Evolutionary conservation across 352 stramenopile genomes (phyloP), one percentile per base, ranked within the genome.

Genomic region (Globisporangium canariense): DNA sequence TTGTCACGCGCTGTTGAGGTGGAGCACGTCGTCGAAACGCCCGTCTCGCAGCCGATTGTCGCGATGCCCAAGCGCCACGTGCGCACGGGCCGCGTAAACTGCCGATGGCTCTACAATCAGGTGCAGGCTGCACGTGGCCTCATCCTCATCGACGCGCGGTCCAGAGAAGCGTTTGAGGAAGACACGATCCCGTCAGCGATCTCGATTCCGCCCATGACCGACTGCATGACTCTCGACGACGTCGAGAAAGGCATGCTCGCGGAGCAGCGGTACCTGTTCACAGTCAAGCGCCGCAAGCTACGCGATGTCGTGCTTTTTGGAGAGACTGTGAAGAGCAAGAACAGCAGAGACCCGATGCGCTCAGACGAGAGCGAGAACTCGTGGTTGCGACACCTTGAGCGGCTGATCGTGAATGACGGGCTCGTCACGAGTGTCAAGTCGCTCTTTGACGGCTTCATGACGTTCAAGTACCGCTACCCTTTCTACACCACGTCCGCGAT

Each of bases 91-190:
- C 76, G 79, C 43, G 86, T 95, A 11, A 88, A 88, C 57, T 93
- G 84, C 50, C 78, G 80, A 45, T 95, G 86, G 86, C 74, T 95
- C 1, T 95, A 91, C 67, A 95, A 95, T 69, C 83, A 92, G 57
- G 81, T 90, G 49, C 84, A 93, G 63, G 83, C 81, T 7, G 76
- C 81, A 18, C 77, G 82, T 46, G 86, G 86, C 32, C 79, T 89
- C 58, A 90, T 95, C 45, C 64, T 95, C 6, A 82, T 95, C 64
- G 86, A 95, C 66, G 82, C 81, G 30, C 76, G 86, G 9, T 63
- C 68, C 22, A 67, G 73, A 28, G 68, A 68, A 0, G 74, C 71
- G 52, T 94, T 83, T 57, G 81, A 91, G 58, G 73, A 88, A 28
- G 82, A 93, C 73, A 81, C 82, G 50, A 91, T 94, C 64, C 83